phyloP scores from a whole-genome alignment of 371 early-diverging fungal genomes.

The Ordospora pajunii region DNA sequence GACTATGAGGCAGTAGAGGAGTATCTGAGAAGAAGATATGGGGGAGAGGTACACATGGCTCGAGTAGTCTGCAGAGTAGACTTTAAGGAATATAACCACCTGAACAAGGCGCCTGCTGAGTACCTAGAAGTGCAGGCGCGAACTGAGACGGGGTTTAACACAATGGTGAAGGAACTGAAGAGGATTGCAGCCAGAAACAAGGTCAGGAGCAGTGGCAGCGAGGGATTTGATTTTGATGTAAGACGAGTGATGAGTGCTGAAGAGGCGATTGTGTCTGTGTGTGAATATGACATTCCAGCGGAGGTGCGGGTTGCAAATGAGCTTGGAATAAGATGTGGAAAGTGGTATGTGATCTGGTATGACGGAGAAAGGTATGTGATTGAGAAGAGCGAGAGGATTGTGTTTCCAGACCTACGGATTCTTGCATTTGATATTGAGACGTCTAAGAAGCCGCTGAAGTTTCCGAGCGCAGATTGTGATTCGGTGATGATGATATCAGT shows the following conservation, averaged over 20 bases:
- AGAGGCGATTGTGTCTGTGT: slow-evolving; percentile 17
- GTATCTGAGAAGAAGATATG: slow-evolving; percentile 46
- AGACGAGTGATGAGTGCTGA: neutral
- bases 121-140: slow-evolving; percentile 44
- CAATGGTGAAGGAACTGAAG: slow-evolving; percentile 45
- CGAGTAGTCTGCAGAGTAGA: slow-evolving; percentile 40
- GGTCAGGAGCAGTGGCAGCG: neutral
- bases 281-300: slow-evolving; percentile 57
- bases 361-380: slow-evolving; percentile 46
- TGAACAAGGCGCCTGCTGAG: slow-evolving; percentile 25
- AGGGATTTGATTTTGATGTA: neutral
- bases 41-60: slow-evolving; percentile 20
- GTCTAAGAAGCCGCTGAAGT: slow-evolving; percentile 89
- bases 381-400: slow-evolving; percentile 62
- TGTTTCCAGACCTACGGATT: slow-evolving; percentile 72
- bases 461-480: slow-evolving; percentile 83
- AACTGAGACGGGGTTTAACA: slow-evolving; percentile 31
- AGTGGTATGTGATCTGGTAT: slow-evolving; percentile 53
- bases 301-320: slow-evolving; percentile 33
- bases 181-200: slow-evolving; percentile 27
- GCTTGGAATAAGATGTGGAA: slow-evolving; percentile 52
- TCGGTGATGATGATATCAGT: slow-evolving; percentile 97
- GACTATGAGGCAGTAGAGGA: slow-evolving; percentile 45
- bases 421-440: slow-evolving; percentile 98
- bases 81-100: slow-evolving; percentile 48